Evolutionary conservation across 192 early-diverging fungal species (phyloP), one percentile per base, ranked within the genome.

Genomic region (Chytriomyces confervae): DNA sequence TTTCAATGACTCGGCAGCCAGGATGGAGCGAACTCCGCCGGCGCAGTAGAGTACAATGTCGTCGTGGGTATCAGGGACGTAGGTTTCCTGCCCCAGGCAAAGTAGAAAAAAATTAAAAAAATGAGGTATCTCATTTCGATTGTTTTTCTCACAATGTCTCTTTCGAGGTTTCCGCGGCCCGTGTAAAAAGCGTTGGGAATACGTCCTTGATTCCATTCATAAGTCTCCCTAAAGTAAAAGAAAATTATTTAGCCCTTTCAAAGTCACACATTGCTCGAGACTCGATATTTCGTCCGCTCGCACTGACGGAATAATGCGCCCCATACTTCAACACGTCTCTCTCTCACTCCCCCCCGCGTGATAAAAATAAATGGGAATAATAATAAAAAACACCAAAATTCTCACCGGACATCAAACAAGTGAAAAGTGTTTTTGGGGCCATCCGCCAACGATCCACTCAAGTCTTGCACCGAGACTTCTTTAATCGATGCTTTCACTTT

Each of bases 41-140:
- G 86, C 86, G 66, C 88, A 89, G 80, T 89, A 89, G 24, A 89
- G 61, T 4, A 89, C 80, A 61, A 89, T 82, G 36, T 86, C 83
- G 64, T 89, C 88, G 50, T 79, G 75, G 49, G 63, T 77, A 77
- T 89, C 83, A 13, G 86, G 82, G 27, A 89, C 84, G 43, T 85
- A 47, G 48, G 67, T 43, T 77, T 87, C 86, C 88, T 66, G 29
- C 36, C 16, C 24, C 64, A 24, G 24, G 24, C 36, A 1, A 36
- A 36, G 2, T 36, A 36, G 36, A 36, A 36, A 36, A 27, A 27
- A 27, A 27, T 27, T 27, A 27, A 36, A 36, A 36, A 36, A 36
- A 36, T 36, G 36, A 36, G 36, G 36, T 27, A 36, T 36, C 36
- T 36, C 36, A 27, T 36, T 36, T 36, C 36, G 36, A 36, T 36